Evolutionary conservation across 1,139 yeast species (phyloP).

Genomic region (Nadsonia commutata): DNA sequence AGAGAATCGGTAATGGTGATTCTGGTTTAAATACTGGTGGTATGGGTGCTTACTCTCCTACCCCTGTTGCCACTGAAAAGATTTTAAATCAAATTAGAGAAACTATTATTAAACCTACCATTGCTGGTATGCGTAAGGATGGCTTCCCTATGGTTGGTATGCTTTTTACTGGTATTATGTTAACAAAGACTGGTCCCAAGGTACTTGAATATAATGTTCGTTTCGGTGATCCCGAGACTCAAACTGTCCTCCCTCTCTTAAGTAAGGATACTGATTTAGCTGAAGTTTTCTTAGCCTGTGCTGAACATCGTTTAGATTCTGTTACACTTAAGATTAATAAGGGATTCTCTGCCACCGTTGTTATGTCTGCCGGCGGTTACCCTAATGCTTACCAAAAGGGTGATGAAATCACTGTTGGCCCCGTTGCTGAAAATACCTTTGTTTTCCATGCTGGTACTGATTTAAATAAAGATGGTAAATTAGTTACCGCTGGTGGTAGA

Average conservation of each 20-base stretch:
- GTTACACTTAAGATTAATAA: constrained; percentile 50
- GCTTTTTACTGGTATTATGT: constrained; percentile 91
- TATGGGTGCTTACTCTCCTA: constrained; percentile 99
- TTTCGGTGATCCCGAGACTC: constrained; percentile 99
- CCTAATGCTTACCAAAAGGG: constrained; percentile 82
- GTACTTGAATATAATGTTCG: constrained; percentile 94
- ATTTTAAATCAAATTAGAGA: constrained; percentile 55
- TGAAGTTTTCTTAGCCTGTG: constrained; percentile 83
- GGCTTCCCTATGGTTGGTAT: constrained; percentile 94
- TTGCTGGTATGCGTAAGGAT: constrained; percentile 92
- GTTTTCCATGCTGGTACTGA: constrained; percentile 95
- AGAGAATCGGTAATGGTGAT: constrained; percentile 88
- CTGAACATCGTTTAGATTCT: constrained; percentile 86
- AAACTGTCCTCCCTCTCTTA: constrained; percentile 81
- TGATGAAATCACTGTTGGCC: constrained; percentile 55
- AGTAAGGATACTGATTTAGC: constrained; percentile 79
- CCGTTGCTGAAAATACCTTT: constrained; percentile 37
- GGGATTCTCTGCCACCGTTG: constrained; percentile 70
- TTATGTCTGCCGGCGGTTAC: constrained; percentile 93
- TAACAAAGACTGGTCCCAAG: constrained; percentile 73
- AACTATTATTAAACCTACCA: constrained; percentile 72
- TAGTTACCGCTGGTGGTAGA: constrained; percentile 89
- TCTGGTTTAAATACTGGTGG: constrained; percentile 96
- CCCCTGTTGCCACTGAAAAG: constrained; percentile 72
- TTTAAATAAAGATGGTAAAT: constrained; percentile 32